Base-by-base conservation (phyloP, 2,329 filamentous ascomycete genomes). In the Verticillium albo-atrum region DNA sequence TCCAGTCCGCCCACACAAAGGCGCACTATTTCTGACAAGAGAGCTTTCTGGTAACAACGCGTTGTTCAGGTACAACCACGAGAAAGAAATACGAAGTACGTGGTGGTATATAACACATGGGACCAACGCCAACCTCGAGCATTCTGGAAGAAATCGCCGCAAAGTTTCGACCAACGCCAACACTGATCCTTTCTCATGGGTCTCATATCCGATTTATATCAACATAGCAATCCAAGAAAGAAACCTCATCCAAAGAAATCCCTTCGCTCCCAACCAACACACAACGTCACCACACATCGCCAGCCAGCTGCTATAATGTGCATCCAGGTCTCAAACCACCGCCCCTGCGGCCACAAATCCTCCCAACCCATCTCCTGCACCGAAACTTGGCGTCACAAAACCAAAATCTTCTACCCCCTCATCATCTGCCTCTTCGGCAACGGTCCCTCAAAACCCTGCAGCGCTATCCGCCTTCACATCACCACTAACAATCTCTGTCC, bases 371-470 rank as follows among this genome's bases (percentile, higher is more conserved):
- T 63, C n/a, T 57, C 42, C 17, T 58, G 60, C 35, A 58, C 58
- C 32, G 47, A 53, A 4, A 58, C 53, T n/a, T 60, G 53, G 57
- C 47, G 50, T 17, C 28, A 59, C 3, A 54, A 55, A 15, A 34
- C 58, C 3, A 30, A 52, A 10, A 37, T 55, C 27, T 60, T 59
- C 53, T 51, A 60, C 9, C 57, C 60, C 5, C 2, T 58, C 52
- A 34, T 59, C 28, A 17, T 23, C 32, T 53, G 26, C 35, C n/a
- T 63, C 50, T 61, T 60, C 55, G 63, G 63, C 55, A n/a, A 47
- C 27, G 26, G 56, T 7, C 34, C 52, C 5, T 35, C 42, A 3
- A 51, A 59, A n/a, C 57, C 57, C 3, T 65, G 62, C 47, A 23
- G 51, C 25, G 30, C 55, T 12, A 25, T 57, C 37, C 51, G 54